A percentile compares a stretch with the other conserved stretches of the same genome.
Conservation (phyloP, 371 early-diverging fungal species). For the Fennellomyces sp. region DNA sequence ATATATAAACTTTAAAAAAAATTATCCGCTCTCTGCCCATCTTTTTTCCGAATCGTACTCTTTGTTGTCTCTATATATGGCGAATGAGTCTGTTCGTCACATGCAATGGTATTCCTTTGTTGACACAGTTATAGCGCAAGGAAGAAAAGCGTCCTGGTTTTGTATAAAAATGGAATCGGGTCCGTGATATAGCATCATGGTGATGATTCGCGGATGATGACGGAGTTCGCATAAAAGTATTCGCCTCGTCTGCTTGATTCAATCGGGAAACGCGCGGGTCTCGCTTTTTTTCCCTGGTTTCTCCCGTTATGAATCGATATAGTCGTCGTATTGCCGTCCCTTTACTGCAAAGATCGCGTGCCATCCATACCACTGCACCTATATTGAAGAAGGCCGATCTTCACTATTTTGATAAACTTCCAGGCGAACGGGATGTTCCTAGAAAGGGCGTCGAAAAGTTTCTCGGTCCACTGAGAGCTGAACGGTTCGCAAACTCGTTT, state of each 20-base stretch:
- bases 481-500: conserved; percentile 19
- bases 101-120: background rate
- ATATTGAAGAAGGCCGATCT: background rate
- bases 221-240: no score
- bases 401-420: conserved; percentile 31
- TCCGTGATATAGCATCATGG: background rate
- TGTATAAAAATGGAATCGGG: background rate
- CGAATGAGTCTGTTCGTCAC: no score
- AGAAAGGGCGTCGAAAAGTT: conserved; percentile 28
- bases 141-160: no score
- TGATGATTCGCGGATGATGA: background rate
- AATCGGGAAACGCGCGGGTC: background rate
- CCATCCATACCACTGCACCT: background rate
- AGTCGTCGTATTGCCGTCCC: background rate
- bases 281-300: background rate
- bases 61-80: background rate
- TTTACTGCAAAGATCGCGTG: background rate
- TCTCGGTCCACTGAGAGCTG: conserved; percentile 29
- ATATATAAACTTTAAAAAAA: no score
- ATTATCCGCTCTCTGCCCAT: background rate
- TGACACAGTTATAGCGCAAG: no score
- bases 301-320: background rate
- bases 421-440: conserved; percentile 33
- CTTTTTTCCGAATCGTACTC: background rate
- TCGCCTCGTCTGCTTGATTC: no score